phyloP scores from a whole-genome alignment of 106 monocot genomes.

The Phalaenopsis aphrodite region DNA sequence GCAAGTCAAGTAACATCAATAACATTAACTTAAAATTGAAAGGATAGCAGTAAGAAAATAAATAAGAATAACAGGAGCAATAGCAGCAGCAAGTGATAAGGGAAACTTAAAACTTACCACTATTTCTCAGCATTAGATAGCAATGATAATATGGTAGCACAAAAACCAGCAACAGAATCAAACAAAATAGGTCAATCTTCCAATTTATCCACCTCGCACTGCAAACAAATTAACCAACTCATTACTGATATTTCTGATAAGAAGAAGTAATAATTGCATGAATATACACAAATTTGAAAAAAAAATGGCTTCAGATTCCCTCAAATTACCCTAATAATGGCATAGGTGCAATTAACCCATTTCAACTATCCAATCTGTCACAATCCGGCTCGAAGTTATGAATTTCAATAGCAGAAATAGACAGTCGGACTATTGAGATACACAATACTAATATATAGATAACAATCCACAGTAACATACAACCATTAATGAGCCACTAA shows the following conservation, averaged over 20 bases:
- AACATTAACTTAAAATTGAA: not conserved
- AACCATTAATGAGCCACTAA: too few species aligned
- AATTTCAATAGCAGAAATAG: too few species aligned
- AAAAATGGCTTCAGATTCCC: not conserved
- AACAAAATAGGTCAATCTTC: conserved; percentile 85
- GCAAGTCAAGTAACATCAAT: not conserved
- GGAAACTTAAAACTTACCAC: conserved; percentile 35
- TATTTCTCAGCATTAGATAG: conserved; percentile 76
- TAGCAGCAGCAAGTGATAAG: not conserved
- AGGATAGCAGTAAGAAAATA: not conserved
- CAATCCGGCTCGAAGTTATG: too few species aligned
- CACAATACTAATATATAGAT: too few species aligned
- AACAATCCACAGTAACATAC: too few species aligned
- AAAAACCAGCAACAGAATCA: conserved; percentile 85
- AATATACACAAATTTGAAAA: not conserved
- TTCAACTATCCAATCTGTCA: not conserved
- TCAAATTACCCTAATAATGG: not conserved
- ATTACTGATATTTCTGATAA: not conserved
- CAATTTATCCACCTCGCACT: conserved; percentile 95
- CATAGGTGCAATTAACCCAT: not conserved
- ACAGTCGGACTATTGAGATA: too few species aligned
- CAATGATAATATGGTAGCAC: conserved; percentile 87
- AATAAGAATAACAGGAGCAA: not conserved
- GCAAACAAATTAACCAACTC: conserved; percentile 14
- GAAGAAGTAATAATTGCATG: too few species aligned